These are phyloP conservation scores for Metschnikowia sp. DNA, from an alignment of 805 yeast genomes.

Conservation along the genomic window DNA sequence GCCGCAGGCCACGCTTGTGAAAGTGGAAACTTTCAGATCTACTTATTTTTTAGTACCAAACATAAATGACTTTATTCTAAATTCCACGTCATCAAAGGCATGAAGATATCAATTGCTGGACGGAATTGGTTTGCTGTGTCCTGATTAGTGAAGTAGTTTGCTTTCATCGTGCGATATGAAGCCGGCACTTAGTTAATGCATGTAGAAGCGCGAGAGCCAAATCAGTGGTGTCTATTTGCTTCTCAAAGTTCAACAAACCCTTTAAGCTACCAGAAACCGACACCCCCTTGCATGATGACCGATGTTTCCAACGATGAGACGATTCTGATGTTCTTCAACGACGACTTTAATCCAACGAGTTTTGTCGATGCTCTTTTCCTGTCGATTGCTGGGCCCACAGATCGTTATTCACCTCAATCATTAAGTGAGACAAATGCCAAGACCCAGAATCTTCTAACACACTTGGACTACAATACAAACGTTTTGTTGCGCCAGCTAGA, in stretches of 20 bases:
- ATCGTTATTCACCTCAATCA: conserved; percentile 29
- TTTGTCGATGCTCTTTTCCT: conserved; percentile 62
- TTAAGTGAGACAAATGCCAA: conserved; percentile 43
- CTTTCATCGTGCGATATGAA: too few relatives aligned
- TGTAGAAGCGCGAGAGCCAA: background rate
- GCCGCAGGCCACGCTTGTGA: too few relatives aligned
- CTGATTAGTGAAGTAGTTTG: too few relatives aligned
- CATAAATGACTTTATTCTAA: background rate
- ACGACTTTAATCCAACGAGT: conserved; percentile 59
- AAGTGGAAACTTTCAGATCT: too few relatives aligned
- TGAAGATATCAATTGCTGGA: too few relatives aligned
- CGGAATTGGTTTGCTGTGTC: too few relatives aligned
- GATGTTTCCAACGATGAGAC: conserved; percentile 31
- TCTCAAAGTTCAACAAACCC: background rate
- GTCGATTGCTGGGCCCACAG: conserved; percentile 26
- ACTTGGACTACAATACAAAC: conserved; percentile 60
- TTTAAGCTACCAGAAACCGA: background rate
- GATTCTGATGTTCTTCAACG: conserved; percentile 65
- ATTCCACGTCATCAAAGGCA: too few relatives aligned
- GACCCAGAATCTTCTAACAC: conserved; percentile 51
- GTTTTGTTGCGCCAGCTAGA: conserved; percentile 56
- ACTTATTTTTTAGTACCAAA: background rate
- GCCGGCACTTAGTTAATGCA: too few relatives aligned
- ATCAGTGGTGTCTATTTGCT: background rate
- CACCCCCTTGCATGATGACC: background rate